Evolutionary conservation across 2,329 filamentous ascomycete genomes (phyloP).

Genomic region (Aspergillus udagawae): DNA sequence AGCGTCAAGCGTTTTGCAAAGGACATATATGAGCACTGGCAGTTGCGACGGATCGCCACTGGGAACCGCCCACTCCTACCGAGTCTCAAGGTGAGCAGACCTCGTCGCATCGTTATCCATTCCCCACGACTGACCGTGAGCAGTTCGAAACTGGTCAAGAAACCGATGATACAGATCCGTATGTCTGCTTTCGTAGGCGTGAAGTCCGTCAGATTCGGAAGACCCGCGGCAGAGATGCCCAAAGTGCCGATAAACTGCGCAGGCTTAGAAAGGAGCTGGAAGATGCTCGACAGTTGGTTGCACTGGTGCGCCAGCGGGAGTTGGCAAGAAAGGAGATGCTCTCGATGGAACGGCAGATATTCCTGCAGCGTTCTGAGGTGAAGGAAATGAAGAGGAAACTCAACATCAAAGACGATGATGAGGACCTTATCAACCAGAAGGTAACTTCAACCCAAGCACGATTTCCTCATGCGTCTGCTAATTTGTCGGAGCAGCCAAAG

Average conservation of each 20-base stretch:
- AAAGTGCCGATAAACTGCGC: slow-evolving; percentile 91
- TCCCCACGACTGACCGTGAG: slow-evolving; percentile 13
- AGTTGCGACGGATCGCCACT: slow-evolving; percentile 60
- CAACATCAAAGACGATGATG: slow-evolving; percentile 86
- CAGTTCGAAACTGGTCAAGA: slow-evolving; percentile 87
- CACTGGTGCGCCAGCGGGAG: slow-evolving; percentile 76
- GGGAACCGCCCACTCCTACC: slow-evolving; percentile 73
- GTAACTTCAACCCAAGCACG: slow-evolving; percentile 48
- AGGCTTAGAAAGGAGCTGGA: slow-evolving; percentile 87
- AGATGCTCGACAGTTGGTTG: slow-evolving; percentile 75
- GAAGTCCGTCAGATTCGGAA: slow-evolving; percentile 94
- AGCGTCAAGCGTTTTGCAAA: slow-evolving; percentile 61
- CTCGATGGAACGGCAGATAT: slow-evolving; percentile 69
- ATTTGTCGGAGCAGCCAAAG: slow-evolving; percentile 58
- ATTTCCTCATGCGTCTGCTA: slow-evolving; percentile 34
- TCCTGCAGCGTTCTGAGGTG: slow-evolving; percentile 74
- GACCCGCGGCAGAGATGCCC: slow-evolving; percentile 87
- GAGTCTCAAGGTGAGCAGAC: slow-evolving; percentile 61
- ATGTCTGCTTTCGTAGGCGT: slow-evolving; percentile 93
- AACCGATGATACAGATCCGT: slow-evolving; percentile 92
- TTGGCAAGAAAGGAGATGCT: slow-evolving; percentile 73
- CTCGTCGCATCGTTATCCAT: neutral
- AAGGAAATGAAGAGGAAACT: slow-evolving; percentile 87
- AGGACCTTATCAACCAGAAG: slow-evolving; percentile 92
- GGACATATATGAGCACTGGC: slow-evolving; percentile 88